Base-by-base conservation (phyloP, 805 yeast species). In the Myxozyma geophila region DNA sequence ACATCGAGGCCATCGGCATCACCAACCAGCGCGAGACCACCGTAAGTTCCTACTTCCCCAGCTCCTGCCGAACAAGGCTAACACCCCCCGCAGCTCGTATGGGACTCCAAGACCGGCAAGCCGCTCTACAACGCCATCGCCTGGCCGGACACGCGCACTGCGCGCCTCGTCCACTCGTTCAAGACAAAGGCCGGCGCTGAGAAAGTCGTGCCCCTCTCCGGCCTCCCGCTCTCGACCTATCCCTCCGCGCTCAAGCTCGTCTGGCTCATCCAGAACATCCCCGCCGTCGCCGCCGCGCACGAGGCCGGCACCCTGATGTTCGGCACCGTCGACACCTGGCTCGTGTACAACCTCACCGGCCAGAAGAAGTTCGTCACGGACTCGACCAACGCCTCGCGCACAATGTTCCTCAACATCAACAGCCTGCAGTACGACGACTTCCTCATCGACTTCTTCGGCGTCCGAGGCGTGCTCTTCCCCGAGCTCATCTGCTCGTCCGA, bases 21-120 rank as follows among this genome's bases (percentile, higher is more conserved):
- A 95, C 98, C 58, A 93, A 92, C 77, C 96, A 93, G 95, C 85
- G 98, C 74, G 98, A 92, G 78, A 92, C 98, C 49, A 88, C 96
- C 36, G 82, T 63, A 51, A 8, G 59, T 40, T 39, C 58, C 88
- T 59, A 23, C 28, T 41, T 15, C 17, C 12, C 8, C 21, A 2
- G 3, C 33, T 51, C 44, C 52, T 28, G 3, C 13, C 9, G n/a
- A 28, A 56, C 54, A 9, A n/a, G 35, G 40, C 7, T 37, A 2
- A 21, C 17, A n/a, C 15, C 19, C 9, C 15, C 19, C 9, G 19
- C 39, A 62, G 65, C 86, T 92, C 54, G 69, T 78, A 48, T 92
- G 97, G 97, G 87, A 91, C 62, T 83, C 86, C 69, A 80, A 80
- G 58, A 91, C 97, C 1, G 97, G 97, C 47, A 78, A 80, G 68